Conservation (phyloP, 73 alveolate species). For the Blepharisma stoltei region DNA sequence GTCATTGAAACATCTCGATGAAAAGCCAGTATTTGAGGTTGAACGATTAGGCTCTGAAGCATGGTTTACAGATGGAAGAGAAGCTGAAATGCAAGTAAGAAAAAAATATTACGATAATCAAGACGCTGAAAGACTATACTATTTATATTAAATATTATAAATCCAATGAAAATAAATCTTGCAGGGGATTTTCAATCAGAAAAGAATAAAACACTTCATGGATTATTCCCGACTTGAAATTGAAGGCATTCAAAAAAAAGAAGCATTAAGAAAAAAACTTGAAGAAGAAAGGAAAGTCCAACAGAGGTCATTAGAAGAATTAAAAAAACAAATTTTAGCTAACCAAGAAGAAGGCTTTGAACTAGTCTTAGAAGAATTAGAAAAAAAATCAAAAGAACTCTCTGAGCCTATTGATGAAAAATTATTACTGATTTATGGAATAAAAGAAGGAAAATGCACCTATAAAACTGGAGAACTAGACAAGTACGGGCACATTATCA, state of each 20-base stretch:
- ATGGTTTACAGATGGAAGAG: constrained; percentile 78
- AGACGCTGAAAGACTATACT: constrained; percentile 37
- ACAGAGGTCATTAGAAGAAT: neutral
- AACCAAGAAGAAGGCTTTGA: neutral
- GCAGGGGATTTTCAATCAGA: neutral
- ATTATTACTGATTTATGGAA: neutral
- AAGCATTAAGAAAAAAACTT: neutral
- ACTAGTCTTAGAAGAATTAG: neutral
- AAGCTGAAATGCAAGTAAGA: constrained; percentile 75
- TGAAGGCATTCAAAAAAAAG: neutral
- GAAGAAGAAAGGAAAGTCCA: neutral
- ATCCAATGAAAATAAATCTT: neutral
- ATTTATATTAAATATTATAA: neutral
- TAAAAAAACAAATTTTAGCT: neutral
- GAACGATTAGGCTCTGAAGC: constrained; percentile 87
- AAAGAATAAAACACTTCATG: neutral
- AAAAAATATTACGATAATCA: constrained; percentile 49
- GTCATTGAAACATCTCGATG: constrained; percentile 76
- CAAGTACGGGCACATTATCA: constrained; percentile 1
- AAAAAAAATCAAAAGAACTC: neutral
- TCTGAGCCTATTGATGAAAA: constrained; percentile 25
- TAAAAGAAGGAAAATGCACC: constrained; percentile 2
- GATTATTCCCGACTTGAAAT: constrained; percentile 5
- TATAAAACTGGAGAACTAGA: constrained; percentile 27
- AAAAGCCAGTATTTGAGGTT: constrained; percentile 81